Evolutionary conservation across 257 asterid species (phyloP).

Genomic region (Nicotiana noctiflora): DNA sequence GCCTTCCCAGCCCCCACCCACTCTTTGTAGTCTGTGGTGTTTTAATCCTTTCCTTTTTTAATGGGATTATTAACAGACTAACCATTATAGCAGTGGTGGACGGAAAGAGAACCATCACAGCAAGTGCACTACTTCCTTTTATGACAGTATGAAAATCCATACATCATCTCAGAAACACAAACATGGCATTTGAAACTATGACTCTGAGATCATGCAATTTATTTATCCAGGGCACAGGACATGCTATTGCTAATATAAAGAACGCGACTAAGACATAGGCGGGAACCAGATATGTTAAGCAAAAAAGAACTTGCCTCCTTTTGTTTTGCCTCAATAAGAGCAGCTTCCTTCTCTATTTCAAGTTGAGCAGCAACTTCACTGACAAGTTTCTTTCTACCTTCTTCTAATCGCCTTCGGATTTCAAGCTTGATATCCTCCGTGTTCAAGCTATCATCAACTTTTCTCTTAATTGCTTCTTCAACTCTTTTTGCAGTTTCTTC

Average conservation of each 20-base stretch:
- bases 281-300: not conserved
- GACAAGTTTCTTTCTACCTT: slow-evolving; percentile 75
- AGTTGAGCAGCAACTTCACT: slow-evolving; percentile 80
- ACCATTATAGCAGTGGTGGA: not conserved
- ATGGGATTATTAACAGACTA: not conserved
- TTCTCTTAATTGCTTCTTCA: slow-evolving; percentile 61
- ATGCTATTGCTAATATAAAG: not conserved
- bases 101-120: not conserved
- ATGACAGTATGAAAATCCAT: not conserved
- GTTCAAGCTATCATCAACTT: slow-evolving; percentile 73
- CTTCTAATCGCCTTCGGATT: slow-evolving; percentile 58
- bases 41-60: not conserved
- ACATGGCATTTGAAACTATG: not conserved
- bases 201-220: not conserved
- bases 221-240: not conserved
- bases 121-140: not conserved
- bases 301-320: slow-evolving; percentile 60
- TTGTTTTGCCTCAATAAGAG: slow-evolving; percentile 48
- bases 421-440: slow-evolving; percentile 54
- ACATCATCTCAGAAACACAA: not conserved
- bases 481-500: slow-evolving; percentile 95
- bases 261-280: not conserved
- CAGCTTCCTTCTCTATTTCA: slow-evolving; percentile 71
- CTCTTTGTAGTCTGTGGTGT: not conserved
- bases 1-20: not conserved